Evolutionary conservation across 305 asterid species (phyloP).

Genomic region (Vinca major): DNA sequence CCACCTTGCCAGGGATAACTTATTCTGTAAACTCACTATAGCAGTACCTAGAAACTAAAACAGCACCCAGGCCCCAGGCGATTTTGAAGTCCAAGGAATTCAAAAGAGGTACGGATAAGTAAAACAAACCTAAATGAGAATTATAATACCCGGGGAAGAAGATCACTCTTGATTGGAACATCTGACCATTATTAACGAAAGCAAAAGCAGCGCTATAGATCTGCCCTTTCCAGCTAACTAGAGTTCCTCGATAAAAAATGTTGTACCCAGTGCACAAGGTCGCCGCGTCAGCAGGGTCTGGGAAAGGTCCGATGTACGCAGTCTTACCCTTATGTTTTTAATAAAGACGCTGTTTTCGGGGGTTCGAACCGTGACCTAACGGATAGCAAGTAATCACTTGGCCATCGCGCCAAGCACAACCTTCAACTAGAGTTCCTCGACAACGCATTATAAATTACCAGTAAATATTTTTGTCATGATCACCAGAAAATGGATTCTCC

Average conservation of each 20-base stretch:
- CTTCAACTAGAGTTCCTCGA: constrained; percentile 7
- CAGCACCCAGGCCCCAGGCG: constrained; percentile 30
- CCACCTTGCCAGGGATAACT: constrained; percentile 34
- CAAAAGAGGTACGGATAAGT: constrained; percentile 28
- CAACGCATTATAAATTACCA: not conserved
- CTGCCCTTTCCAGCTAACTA: constrained; percentile 11
- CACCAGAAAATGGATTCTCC: not conserved
- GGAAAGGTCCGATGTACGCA: too few species aligned
- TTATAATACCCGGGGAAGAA: constrained; percentile 45
- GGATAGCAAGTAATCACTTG: too few species aligned
- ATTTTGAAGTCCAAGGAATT: constrained; percentile 27
- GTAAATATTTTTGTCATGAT: not conserved
- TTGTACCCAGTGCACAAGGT: too few species aligned
- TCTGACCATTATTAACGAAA: constrained; percentile 19
- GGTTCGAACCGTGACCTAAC: too few species aligned
- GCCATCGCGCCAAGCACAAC: too few species aligned
- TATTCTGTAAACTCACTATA: constrained; percentile 32
- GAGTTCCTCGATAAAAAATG: constrained; percentile 2
- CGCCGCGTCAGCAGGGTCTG: too few species aligned
- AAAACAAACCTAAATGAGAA: constrained; percentile 30
- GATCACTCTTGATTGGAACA: constrained; percentile 28
- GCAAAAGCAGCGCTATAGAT: constrained; percentile 21
- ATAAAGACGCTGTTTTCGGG: too few species aligned
- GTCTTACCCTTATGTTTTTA: too few species aligned
- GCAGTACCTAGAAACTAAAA: constrained; percentile 44